Percentiles rank a stretch among this genome's conserved stretches.
These are phyloP conservation scores for Bipolaris sorokiniana DNA, from an alignment of 2,329 filamentous ascomycete species.

Conservation along the genomic window DNA sequence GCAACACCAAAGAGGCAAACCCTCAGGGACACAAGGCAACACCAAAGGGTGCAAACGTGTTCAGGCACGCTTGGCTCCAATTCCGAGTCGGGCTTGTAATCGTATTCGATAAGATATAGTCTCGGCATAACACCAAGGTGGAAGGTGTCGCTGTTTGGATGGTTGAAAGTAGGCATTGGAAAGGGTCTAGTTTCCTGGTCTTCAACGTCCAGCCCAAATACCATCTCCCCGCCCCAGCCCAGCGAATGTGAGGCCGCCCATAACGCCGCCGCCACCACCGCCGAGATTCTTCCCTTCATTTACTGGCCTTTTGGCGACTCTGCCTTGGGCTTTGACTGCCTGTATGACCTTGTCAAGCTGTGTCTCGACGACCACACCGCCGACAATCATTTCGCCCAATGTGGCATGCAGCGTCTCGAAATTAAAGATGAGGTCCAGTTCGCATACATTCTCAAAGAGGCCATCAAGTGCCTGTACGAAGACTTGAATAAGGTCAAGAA, in stretches of 20 bases:
- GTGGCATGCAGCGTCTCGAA: constrained; percentile 95
- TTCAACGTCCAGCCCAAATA: constrained; percentile 42
- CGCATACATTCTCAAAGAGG: constrained; percentile 97
- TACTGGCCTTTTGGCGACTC: constrained; percentile 78
- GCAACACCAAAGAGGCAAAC: not conserved
- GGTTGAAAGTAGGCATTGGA: not conserved
- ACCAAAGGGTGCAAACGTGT: not conserved
- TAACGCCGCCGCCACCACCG: constrained; percentile 23
- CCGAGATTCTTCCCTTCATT: constrained; percentile 64
- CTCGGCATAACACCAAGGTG: not conserved
- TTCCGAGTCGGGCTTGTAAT: not conserved
- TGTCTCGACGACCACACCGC: constrained; percentile 93
- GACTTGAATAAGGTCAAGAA: constrained; percentile 97
- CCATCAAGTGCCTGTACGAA: constrained; percentile 95
- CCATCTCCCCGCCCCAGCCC: constrained; percentile 42
- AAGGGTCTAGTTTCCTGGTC: not conserved
- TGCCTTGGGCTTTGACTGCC: constrained; percentile 77
- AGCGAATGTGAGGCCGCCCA: constrained; percentile 30
- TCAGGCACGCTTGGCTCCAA: not conserved
- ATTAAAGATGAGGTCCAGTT: constrained; percentile 98
- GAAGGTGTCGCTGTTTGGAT: not conserved
- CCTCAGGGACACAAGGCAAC: not conserved
- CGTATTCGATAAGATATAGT: not conserved
- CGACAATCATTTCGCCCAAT: constrained; percentile 91
- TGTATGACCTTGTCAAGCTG: constrained; percentile 86